phyloP scores from a whole-genome alignment of 2,329 filamentous ascomycete genomes.

The Coleophoma eucalyptorum region DNA sequence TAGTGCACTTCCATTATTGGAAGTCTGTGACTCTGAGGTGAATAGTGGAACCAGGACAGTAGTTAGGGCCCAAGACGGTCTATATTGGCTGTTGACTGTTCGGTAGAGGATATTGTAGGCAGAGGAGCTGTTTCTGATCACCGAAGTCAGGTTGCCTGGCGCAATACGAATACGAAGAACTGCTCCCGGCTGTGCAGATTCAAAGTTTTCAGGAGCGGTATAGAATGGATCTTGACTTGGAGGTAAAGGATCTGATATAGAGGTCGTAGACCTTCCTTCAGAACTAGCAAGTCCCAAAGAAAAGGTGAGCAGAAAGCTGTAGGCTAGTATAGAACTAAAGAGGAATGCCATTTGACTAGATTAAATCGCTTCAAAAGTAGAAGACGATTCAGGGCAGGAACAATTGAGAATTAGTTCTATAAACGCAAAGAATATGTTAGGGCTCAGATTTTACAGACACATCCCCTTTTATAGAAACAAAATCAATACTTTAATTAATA shows the following conservation, averaged over 20 bases:
- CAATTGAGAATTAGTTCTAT: too few relatives aligned
- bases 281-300: too few relatives aligned
- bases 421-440: too few relatives aligned
- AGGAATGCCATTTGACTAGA: too few relatives aligned
- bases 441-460: too few relatives aligned
- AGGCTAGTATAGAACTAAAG: too few relatives aligned
- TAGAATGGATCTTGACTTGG: constrained; percentile 34
- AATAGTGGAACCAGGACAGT: constrained; percentile 32
- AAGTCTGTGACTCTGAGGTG: not conserved
- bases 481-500: too few relatives aligned
- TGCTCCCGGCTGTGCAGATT: constrained; percentile 24
- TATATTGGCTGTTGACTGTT: constrained; percentile 31
- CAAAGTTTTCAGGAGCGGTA: constrained; percentile 22
- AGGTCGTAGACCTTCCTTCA: too few relatives aligned
- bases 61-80: constrained; percentile 32
- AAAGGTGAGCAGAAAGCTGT: too few relatives aligned
- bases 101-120: constrained; percentile 35
- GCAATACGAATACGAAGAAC: constrained; percentile 28
- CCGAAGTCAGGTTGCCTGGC: constrained; percentile 22
- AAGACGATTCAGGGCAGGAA: too few relatives aligned
- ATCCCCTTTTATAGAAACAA: too few relatives aligned
- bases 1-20: constrained; percentile 24
- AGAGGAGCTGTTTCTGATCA: constrained; percentile 2
- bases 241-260: constrained; percentile 15
- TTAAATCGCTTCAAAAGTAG: too few relatives aligned